Evolutionary conservation across 441 rosid species (phyloP).

Genomic region (Brassica balearica): DNA sequence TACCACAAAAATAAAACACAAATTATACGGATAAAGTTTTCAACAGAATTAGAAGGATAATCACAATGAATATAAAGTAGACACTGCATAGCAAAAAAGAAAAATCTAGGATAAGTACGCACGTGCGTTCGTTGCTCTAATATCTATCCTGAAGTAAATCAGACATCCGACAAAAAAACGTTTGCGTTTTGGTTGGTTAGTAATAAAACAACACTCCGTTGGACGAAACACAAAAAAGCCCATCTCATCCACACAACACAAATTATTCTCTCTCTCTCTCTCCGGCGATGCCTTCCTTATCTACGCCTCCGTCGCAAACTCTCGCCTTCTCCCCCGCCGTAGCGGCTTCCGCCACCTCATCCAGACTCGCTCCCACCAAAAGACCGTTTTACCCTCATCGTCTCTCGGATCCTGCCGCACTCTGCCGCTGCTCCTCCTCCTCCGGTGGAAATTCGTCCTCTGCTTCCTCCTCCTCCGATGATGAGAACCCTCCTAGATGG

Average conservation of each 20-base stretch:
- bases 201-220: conserved; percentile 1
- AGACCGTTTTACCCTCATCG: conserved; percentile 18
- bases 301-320: not conserved
- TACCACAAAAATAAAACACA: too few relatives aligned
- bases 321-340: conserved; percentile 8
- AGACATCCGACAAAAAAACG: conserved; percentile 4
- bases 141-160: not conserved
- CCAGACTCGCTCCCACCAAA: not conserved
- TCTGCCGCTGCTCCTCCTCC: conserved; percentile 57
- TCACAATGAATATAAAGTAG: not conserved
- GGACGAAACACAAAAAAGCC: not conserved
- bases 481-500: conserved; percentile 52
- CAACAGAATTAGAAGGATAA: not conserved
- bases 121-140: conserved; percentile 8
- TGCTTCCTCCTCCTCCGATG: conserved; percentile 41
- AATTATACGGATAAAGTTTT: not conserved
- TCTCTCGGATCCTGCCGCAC: conserved; percentile 46
- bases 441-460: conserved; percentile 35
- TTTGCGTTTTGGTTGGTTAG: conserved; percentile 3
- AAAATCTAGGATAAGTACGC: conserved; percentile 1
- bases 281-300: conserved; percentile 13
- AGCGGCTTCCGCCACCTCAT: not conserved
- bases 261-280: conserved; percentile 23
- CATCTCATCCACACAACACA: not conserved
- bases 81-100: not conserved